phyloP scores from a whole-genome alignment of 1,284 basidiomycete species.

The Vanrija sp. region DNA sequence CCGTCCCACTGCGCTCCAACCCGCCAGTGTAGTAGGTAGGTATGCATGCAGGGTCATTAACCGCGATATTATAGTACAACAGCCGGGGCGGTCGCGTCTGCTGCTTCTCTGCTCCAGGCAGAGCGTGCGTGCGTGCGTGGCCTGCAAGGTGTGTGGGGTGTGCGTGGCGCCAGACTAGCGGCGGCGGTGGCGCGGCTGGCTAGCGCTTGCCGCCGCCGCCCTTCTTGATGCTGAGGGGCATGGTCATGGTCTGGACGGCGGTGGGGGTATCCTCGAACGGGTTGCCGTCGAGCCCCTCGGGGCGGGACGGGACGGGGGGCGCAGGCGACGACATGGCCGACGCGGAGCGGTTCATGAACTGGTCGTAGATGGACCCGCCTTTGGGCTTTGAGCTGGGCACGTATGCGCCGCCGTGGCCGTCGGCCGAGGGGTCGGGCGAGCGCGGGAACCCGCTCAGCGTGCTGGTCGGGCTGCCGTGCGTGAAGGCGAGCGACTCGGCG shows the following conservation, averaged over 20 bases:
- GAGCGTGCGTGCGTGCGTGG: no score
- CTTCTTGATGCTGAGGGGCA: not conserved
- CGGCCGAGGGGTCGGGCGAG: not conserved
- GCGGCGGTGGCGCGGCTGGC: no score
- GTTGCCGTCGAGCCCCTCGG: constrained; percentile 1
- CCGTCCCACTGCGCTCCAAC: no score
- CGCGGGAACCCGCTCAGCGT: not conserved
- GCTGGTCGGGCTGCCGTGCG: not conserved
- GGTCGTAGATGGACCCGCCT: not conserved
- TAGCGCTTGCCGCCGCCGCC: not conserved
- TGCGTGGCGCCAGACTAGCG: not conserved
- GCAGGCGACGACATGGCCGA: not conserved
- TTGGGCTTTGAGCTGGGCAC: no score
- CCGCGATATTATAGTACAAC: no score
- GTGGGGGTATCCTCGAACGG: not conserved
- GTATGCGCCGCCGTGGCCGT: no score
- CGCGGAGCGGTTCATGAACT: not conserved
- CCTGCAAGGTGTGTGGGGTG: not conserved
- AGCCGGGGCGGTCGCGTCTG: not conserved
- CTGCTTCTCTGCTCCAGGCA: no score
- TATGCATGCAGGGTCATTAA: no score
- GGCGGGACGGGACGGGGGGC: not conserved
- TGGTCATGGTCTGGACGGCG: not conserved
- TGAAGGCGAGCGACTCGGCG: no score
- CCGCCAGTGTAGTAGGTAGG: no score